Evolutionary conservation across 139 green algal species (phyloP), one percentile per base, ranked within the genome.

Genomic region (Helicosporidium sp.): DNA sequence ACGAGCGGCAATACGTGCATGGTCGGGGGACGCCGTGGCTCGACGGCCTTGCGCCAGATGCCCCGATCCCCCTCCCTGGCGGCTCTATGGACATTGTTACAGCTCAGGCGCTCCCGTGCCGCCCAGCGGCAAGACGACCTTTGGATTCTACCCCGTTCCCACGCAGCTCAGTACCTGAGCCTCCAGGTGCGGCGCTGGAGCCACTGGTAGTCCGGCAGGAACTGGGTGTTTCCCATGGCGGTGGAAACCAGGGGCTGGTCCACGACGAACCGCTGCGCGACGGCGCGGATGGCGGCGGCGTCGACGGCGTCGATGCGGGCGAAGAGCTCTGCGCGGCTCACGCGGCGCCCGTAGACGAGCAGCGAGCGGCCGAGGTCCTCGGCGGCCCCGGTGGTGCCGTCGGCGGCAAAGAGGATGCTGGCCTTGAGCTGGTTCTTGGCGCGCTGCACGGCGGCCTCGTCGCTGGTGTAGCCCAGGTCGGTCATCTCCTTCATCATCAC

Each of bases 141-240:
- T n/a, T n/a, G n/a, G n/a, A n/a, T n/a, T n/a, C n/a, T n/a, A n/a
- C n/a, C n/a, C n/a, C n/a, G n/a, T n/a, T n/a, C n/a, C n/a, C n/a
- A n/a, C n/a, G n/a, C 28, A 12, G 15, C 25, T 58, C 51, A 96
- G 51, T 95, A 96, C 33, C 78, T 60, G 52, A 94, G 75, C 87
- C 76, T 89, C 77, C 91, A 97, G 17, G 83, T 93, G 46, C 77
- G 65, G 16, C 85, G 61, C 35, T 84, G 66, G 65, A 98, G 81
- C 77, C 78, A 95, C 50, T 78, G 90, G 74, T 96, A 96, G 61
- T 98, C 88, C 19, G 84, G 82, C 50, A 98, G 61, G 54, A 77
- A 72, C 53, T 86, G 72, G 10, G 76, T 82, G 61, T 94, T 72
- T 16, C 89, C 89, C 29, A 91, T 77, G 27, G 84, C 71, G 4